Conservation (phyloP, 2,329 filamentous ascomycete genomes). For the Mycogone perniciosa region DNA sequence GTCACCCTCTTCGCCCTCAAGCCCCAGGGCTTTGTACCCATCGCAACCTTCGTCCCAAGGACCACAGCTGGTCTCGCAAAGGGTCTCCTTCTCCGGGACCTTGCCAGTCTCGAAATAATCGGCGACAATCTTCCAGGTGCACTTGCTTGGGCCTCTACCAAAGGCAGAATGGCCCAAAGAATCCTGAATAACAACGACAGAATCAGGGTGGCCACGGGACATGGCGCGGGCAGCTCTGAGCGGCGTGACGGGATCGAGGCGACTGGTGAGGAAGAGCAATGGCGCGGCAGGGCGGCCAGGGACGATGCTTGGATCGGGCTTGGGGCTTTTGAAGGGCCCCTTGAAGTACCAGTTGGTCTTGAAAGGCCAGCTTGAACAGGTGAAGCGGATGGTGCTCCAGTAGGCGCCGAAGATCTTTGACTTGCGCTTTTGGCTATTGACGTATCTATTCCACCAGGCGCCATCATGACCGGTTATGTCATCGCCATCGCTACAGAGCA, state of each 20-base stretch:
- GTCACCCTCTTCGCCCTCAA: background rate
- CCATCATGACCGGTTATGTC: constrained; percentile 14
- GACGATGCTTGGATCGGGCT: constrained; percentile 15
- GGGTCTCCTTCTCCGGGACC: constrained; percentile 14
- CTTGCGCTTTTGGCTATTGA: constrained; percentile 19
- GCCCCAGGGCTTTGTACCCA: background rate
- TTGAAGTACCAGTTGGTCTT: constrained; percentile 33
- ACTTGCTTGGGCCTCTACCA: constrained; percentile 11
- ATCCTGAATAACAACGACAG: constrained; percentile 18
- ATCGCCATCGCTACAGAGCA: constrained; percentile 30
- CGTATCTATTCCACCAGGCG: constrained; percentile 21
- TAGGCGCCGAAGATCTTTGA: constrained; percentile 25
- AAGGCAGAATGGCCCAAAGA: constrained; percentile 18
- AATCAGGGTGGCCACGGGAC: constrained; percentile 16
- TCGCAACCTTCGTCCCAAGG: constrained; percentile 15
- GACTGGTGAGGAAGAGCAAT: constrained; percentile 36
- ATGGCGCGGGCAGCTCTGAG: constrained; percentile 16
- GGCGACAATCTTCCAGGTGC: constrained; percentile 14
- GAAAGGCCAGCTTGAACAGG: constrained; percentile 32
- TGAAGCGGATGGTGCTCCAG: constrained; percentile 30
- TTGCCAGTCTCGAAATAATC: constrained; percentile 17
- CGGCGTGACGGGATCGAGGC: constrained; percentile 40
- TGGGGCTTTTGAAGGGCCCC: constrained; percentile 23
- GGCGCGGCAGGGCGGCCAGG: constrained; percentile 32
- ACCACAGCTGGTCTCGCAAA: constrained; percentile 18